These are phyloP conservation scores for Metschnikowia anglica DNA, from an alignment of 805 yeast species.

Conservation along the genomic window DNA sequence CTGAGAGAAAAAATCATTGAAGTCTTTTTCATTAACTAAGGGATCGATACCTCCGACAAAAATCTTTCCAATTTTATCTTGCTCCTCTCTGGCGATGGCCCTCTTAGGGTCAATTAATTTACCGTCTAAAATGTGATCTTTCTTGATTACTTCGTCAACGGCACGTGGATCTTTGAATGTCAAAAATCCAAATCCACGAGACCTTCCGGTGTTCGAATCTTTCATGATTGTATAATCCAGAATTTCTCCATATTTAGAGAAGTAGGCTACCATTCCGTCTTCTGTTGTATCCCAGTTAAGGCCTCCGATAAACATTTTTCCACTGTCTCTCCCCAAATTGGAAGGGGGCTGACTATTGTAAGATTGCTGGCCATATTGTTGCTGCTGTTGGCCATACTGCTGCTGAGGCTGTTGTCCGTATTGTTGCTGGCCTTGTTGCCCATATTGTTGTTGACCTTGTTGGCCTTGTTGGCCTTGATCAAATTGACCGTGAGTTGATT, in stretches of 20 bases:
- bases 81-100: conserved; percentile 96
- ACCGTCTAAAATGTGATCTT: conserved; percentile 90
- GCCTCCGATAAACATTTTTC: conserved; percentile 95
- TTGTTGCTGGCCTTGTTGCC: conserved; percentile 7
- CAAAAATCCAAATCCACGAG: conserved; percentile 93
- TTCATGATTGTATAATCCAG: conserved; percentile 90
- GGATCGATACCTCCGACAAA: conserved; percentile 97
- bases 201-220: conserved; percentile 79
- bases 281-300: conserved; percentile 97
- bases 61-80: conserved; percentile 93
- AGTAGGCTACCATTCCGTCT: conserved; percentile 77
- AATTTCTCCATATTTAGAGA: conserved; percentile 85
- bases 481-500: conserved; percentile 1
- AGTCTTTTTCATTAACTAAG: conserved; percentile 88
- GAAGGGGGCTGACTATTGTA: conserved; percentile 22
- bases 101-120: conserved; percentile 96
- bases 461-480: conserved; percentile 5
- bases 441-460: conserved; percentile 3
- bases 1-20: conserved; percentile 78
- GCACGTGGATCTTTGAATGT: conserved; percentile 80
- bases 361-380: conserved; percentile 14
- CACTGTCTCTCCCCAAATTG: conserved; percentile 56
- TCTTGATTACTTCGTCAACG: conserved; percentile 81
- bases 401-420: conserved; percentile 1
- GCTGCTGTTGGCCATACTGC: conserved; percentile 7